Evolutionary conservation across 75 land plant species (phyloP).

Genomic region (Ceratopteris richardii): DNA sequence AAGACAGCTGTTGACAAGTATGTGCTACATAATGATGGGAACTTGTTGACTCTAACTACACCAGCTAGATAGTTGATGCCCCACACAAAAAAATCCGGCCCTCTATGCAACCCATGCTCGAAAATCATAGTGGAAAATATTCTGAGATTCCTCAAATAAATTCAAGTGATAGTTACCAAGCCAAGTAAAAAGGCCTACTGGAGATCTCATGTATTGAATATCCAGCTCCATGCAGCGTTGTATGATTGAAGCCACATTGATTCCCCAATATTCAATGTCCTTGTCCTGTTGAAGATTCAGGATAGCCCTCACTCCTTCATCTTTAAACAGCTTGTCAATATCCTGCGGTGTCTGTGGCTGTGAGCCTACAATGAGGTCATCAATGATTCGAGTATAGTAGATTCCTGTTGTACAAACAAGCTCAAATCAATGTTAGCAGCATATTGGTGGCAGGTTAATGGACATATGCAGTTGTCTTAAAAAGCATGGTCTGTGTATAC

Average conservation of each 20-base stretch:
- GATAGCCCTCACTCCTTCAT: constrained; percentile 52
- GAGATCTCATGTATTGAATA: constrained; percentile 63
- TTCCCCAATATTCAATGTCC: constrained; percentile 78
- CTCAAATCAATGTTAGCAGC: background rate
- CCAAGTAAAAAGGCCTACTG: constrained; percentile 38
- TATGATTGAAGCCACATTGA: constrained; percentile 48
- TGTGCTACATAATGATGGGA: background rate
- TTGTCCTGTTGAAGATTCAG: constrained; percentile 76
- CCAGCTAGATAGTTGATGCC: no score
- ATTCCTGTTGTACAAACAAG: constrained; percentile 41
- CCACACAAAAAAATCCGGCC: no score
- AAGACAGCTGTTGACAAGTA: background rate
- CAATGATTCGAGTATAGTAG: constrained; percentile 61
- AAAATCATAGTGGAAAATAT: no score
- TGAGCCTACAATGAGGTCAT: constrained; percentile 77
- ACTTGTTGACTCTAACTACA: no score
- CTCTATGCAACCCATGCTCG: no score
- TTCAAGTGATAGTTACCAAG: no score
- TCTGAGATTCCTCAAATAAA: no score
- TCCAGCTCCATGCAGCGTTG: constrained; percentile 41
- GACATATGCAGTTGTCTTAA: background rate
- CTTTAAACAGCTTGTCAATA: constrained; percentile 49
- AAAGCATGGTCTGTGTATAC: no score
- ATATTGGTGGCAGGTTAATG: background rate
- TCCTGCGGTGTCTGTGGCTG: constrained; percentile 76